Evolutionary conservation across 805 yeast genomes (phyloP), one percentile per base, ranked within the genome.

Genomic region (Priceomyces carsonii): DNA sequence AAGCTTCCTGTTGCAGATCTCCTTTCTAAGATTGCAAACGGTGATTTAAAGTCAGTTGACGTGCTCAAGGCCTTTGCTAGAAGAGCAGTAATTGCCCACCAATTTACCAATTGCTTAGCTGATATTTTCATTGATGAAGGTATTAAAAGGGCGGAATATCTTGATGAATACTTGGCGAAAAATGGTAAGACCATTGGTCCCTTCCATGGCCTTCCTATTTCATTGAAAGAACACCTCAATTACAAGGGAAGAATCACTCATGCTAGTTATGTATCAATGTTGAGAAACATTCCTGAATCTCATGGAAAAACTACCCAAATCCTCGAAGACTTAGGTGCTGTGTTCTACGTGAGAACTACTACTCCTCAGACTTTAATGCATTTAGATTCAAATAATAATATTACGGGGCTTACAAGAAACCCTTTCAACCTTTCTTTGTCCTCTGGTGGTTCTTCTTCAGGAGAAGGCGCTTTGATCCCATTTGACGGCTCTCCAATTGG

Each of bases 201-300:
- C 2, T 66, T 81, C 30, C 86, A 81, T 46, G 88, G 88, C 2
- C 57, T 81, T 19, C 88, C 87, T 2, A 60, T 80, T 20, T 77
- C 84, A 0, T 62, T 80, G 35, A 80, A 80, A 42, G 82, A 73
- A 44, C 75, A 71, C 38, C 59, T 65, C 56, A 44, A 50, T 39
- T 64, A 47, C 48, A 55, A 47, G 35, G 63, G 57, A 20, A 61
- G 47, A 35, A 47, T 55, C 40, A 59, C 71, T 8, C 71, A 66
- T 43, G 73, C 59, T 14, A 60, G 67, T 7, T 67, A 57, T 42
- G 75, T 69, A 5, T 56, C 69, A 1, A 36, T 39, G 43, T 46
- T 68, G 22, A 58, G 51, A 34, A 55, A 61, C 36, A 39, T 65
- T 22, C 40, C 67, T 8, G 33, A 42, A 1, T 50, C 42, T 15